Evolutionary conservation across 1,284 basidiomycete species (phyloP).

Genomic region (Boletus subluridellus): DNA sequence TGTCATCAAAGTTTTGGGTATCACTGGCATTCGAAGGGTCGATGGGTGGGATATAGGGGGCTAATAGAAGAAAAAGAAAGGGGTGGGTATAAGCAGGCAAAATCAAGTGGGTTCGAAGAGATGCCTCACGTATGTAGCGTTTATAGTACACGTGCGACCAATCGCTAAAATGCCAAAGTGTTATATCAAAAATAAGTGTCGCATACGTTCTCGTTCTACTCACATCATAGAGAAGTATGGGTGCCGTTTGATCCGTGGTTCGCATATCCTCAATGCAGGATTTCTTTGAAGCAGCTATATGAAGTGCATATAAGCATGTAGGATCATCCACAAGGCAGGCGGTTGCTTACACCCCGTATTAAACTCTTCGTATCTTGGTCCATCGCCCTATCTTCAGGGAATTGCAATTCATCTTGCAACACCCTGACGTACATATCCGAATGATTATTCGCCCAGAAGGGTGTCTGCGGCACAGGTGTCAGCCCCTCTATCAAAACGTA

Average conservation of each 20-base stretch:
- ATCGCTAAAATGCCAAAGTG: slow-evolving; percentile 51
- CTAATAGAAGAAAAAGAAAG: slow-evolving; percentile 38
- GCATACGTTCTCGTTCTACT: slow-evolving; percentile 32
- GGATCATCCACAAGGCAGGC: slow-evolving; percentile 1
- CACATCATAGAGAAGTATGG: slow-evolving; percentile 96
- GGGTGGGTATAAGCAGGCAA: slow-evolving; percentile 15
- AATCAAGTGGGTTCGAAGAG: slow-evolving; percentile 6
- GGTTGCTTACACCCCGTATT: slow-evolving; percentile 77
- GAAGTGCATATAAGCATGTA: slow-evolving; percentile 18
- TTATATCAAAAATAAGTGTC: slow-evolving; percentile 10
- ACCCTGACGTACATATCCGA: slow-evolving; percentile 93
- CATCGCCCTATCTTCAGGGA: slow-evolving; percentile 85
- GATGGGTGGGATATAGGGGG: slow-evolving; percentile 95
- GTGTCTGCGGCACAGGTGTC: slow-evolving; percentile 57
- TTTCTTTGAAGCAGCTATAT: slow-evolving; percentile 84
- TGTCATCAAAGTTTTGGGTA: slow-evolving; percentile 97
- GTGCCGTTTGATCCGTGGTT: slow-evolving; percentile 90
- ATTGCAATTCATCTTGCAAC: slow-evolving; percentile 81
- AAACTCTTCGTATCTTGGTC: slow-evolving; percentile 94
- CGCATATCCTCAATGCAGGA: slow-evolving; percentile 85
- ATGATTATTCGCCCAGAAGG: slow-evolving; percentile 92
- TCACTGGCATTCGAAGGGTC: slow-evolving; percentile 92
- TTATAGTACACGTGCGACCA: slow-evolving; percentile 93
- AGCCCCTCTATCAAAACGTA: slow-evolving; percentile 15
- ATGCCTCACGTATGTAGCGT: slow-evolving; percentile 79